Conservation (phyloP, 2,329 filamentous ascomycete species). For the Corynespora cassiicola region DNA sequence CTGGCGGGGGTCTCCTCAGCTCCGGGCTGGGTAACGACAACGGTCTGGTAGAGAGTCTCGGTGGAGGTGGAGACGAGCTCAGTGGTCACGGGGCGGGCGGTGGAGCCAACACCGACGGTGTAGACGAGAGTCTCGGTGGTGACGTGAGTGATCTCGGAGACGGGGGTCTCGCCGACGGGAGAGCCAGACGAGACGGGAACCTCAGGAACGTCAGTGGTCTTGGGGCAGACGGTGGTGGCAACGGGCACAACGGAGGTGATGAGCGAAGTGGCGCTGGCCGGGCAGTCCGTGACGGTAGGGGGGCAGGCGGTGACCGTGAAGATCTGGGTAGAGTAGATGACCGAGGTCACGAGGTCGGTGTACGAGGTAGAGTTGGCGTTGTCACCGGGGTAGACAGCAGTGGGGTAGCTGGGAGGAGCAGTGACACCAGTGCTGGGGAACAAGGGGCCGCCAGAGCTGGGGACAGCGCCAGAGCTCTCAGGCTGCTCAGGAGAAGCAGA, state of each 20-base stretch:
- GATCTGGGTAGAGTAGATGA: conserved; percentile 52
- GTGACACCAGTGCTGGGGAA: conserved; percentile 2
- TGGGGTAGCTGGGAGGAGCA: conserved; percentile 38
- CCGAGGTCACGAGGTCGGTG: conserved; percentile 46
- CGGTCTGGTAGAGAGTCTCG: conserved; percentile 39
- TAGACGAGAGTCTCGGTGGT: conserved; percentile 52
- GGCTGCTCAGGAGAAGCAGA: no score
- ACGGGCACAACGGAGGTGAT: conserved; percentile 49
- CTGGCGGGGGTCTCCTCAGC: conserved; percentile 7
- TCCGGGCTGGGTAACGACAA: conserved; percentile 34
- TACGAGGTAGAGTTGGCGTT: conserved; percentile 50
- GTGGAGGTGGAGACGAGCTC: conserved; percentile 39
- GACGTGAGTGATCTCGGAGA: conserved; percentile 38
- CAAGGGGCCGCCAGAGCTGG: conserved; percentile 1
- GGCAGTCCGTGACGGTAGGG: conserved; percentile 46
- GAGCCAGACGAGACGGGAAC: conserved; percentile 2
- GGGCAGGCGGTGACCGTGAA: conserved; percentile 49
- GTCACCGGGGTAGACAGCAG: conserved; percentile 37
- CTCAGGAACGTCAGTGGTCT: conserved; percentile 10
- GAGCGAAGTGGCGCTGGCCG: conserved; percentile 38
- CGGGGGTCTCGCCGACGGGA: conserved; percentile 23
- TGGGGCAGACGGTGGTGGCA: conserved; percentile 53
- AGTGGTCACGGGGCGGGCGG: conserved; percentile 53
- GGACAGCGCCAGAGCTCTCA: conserved; percentile 1
- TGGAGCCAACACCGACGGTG: conserved; percentile 48